phyloP scores from a whole-genome alignment of 2,329 filamentous ascomycete genomes.

The Coleophoma cylindrospora region DNA sequence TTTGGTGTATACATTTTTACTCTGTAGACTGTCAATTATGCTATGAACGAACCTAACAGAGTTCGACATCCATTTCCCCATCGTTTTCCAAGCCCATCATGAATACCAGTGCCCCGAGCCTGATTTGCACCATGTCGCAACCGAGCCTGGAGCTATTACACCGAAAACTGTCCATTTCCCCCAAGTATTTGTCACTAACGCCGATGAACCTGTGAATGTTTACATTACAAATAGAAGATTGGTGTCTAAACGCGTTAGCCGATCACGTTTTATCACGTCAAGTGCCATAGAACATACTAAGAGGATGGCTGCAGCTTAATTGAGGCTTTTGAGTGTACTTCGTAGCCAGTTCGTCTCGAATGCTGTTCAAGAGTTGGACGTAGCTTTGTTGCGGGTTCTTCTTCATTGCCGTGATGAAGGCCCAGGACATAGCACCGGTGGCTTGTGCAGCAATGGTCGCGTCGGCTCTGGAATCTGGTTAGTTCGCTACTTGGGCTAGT shows the following conservation, averaged over 20 bases:
- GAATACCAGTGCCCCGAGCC: too few relatives aligned
- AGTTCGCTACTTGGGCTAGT: constrained; percentile 5
- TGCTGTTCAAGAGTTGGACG: constrained; percentile 89
- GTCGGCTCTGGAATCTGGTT: constrained; percentile 61
- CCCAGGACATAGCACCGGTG: constrained; percentile 97
- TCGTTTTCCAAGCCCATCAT: too few relatives aligned
- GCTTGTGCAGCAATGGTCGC: constrained; percentile 79
- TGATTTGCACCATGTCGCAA: too few relatives aligned
- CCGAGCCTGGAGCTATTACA: too few relatives aligned
- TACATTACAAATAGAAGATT: constrained; percentile 60
- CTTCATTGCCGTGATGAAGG: constrained; percentile 86
- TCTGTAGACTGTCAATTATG: too few relatives aligned
- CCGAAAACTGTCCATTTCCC: constrained; percentile 1
- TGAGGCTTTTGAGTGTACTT: constrained; percentile 96
- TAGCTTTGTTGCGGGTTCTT: constrained; percentile 96
- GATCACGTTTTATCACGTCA: constrained; percentile 8
- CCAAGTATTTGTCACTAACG: constrained; percentile 11
- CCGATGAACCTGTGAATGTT: constrained; percentile 13
- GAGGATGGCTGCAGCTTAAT: constrained; percentile 89
- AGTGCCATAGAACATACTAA: constrained; percentile 54
- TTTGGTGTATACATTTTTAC: too few relatives aligned
- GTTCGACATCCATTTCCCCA: too few relatives aligned
- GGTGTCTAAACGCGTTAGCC: constrained; percentile 40
- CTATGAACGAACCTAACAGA: too few relatives aligned
- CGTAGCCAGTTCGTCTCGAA: constrained; percentile 79